These are phyloP conservation scores for Aeschynomene evenia DNA, from an alignment of 306 rosid genomes.

Conservation along the genomic window DNA sequence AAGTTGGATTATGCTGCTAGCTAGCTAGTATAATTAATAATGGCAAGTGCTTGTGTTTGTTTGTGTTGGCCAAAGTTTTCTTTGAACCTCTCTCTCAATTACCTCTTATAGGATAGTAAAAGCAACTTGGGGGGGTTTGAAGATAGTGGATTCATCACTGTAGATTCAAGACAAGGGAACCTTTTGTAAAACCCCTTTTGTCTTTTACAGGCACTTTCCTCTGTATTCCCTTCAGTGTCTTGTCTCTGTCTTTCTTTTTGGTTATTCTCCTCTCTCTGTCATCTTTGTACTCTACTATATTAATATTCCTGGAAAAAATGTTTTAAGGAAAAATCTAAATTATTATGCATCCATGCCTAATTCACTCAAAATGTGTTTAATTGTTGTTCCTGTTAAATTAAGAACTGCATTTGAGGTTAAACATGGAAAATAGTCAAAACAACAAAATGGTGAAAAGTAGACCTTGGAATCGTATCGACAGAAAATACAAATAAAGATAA, in stretches of 20 bases:
- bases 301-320: background rate
- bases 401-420: background rate
- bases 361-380: background rate
- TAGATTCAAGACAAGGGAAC: constrained; percentile 15
- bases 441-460: background rate
- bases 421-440: background rate
- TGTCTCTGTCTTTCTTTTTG: background rate
- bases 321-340: background rate
- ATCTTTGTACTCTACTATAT: background rate
- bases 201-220: constrained; percentile 24
- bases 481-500: too few species aligned
- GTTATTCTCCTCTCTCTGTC: background rate
- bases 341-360: background rate
- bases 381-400: background rate
- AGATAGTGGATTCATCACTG: background rate
- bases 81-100: background rate
- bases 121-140: background rate
- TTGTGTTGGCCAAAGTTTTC: background rate
- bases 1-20: background rate
- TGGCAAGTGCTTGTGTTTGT: constrained; percentile 19
- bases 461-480: background rate
- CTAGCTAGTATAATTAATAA: background rate
- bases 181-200: constrained; percentile 30
- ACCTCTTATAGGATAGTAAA: background rate
- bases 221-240: constrained; percentile 26